Evolutionary conservation across 1,139 yeast genomes (phyloP), one percentile per base, ranked within the genome.

Genomic region (Arxiozyma slooffiae): DNA sequence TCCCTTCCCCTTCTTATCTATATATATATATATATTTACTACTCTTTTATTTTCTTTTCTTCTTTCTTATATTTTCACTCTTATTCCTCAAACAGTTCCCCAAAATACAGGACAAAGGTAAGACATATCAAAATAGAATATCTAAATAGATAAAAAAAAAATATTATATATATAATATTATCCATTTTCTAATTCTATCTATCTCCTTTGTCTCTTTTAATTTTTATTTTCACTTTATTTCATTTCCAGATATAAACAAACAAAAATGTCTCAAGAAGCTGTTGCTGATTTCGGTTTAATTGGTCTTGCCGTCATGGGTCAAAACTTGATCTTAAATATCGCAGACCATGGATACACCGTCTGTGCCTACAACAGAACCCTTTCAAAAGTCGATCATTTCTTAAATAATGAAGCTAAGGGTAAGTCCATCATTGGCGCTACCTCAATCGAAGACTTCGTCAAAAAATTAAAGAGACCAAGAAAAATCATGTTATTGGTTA

Each of bases 251-350:
- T 4, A 30, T 4, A 30, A 11, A 2, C 2, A 30, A 11, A 30
- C 6, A 42, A 40, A 3, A 42, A 48, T 48, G 50, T 38, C 50
- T 48, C 44, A 46, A 46, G 46, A 43, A 26, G 57, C 58, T 57
- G 55, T 57, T 49, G 95, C 92, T 80, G 98, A 92, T 83, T 82
- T 92, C 75, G 98, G 97, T 74, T 87, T 92, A 74, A 90, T 92
- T 69, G 98, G 98, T 71, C 81, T 92, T 81, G 98, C 98, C 85
- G 98, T 92, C 64, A 92, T 92, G 98, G 98, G 98, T 74, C 97
- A 90, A 74, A 92, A 92, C 82, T 79, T 92, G 80, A 88, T 92
- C 73, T 81, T 92, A 64, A 92, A 92, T 75, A 95, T 94, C 67
- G 97, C 97, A 63, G 98, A 92, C 79, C 95, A 92, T 76, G 97